Evolutionary conservation across 441 rosid genomes (phyloP).

Genomic region (Croton laevigatus): DNA sequence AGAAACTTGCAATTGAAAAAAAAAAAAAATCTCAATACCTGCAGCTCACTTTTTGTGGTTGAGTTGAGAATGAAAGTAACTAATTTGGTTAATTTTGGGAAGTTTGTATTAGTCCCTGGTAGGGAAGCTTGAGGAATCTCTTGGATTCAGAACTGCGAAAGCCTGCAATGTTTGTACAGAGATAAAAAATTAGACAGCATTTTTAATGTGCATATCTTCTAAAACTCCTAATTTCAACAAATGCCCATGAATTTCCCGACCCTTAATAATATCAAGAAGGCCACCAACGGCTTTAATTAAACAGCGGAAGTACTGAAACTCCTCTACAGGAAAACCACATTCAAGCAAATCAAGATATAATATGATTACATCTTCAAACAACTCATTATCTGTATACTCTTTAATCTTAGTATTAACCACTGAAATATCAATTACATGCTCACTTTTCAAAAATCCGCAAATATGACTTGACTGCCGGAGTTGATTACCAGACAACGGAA

Average conservation of each 20-base stretch:
- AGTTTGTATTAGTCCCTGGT: no score
- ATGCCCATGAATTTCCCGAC: conserved; percentile 29
- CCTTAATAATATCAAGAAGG: conserved; percentile 21
- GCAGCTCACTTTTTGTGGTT: no score
- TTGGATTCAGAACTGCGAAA: no score
- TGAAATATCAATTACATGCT: conserved; percentile 13
- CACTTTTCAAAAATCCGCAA: conserved; percentile 9
- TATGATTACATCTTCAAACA: conserved; percentile 34
- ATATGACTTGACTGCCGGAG: conserved; percentile 7
- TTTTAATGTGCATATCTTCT: conserved; percentile 28
- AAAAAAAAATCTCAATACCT: no score
- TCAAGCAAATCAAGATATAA: conserved; percentile 33
- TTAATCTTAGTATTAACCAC: conserved; percentile 23
- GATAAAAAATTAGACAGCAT: neutral
- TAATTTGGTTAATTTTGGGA: no score
- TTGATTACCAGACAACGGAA: conserved; percentile 13
- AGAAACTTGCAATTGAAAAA: no score
- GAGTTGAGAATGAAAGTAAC: no score
- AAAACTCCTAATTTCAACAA: conserved; percentile 33
- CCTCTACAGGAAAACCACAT: conserved; percentile 26
- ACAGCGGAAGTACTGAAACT: conserved; percentile 36
- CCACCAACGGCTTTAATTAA: conserved; percentile 43
- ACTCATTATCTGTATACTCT: conserved; percentile 31
- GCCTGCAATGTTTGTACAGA: no score
- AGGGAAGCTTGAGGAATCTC: no score